phyloP scores from a whole-genome alignment of 257 asterid species.

The Primulina huaijiensis region DNA sequence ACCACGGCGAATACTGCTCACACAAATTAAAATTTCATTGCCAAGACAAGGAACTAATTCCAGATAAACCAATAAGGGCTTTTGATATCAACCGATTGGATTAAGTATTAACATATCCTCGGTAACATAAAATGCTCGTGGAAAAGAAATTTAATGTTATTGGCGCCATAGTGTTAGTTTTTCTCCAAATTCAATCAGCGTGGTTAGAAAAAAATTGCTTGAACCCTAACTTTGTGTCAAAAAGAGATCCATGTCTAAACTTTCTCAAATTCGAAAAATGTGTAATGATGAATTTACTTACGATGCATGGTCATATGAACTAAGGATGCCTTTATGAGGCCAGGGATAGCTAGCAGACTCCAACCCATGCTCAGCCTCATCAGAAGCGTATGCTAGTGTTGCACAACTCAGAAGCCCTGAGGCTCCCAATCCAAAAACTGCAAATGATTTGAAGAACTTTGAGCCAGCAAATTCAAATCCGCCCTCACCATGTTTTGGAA shows the following conservation, averaged over 20 bases:
- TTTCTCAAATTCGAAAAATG: neutral
- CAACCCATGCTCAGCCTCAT: constrained; percentile 69
- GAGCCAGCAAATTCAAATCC: constrained; percentile 37
- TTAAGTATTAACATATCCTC: neutral
- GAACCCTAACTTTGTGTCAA: neutral
- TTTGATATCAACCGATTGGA: neutral
- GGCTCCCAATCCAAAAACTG: constrained; percentile 55
- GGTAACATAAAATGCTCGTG: neutral
- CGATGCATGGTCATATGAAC: constrained; percentile 72
- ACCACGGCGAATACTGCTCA: constrained; percentile 69
- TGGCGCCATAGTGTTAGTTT: neutral
- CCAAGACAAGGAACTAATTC: neutral
- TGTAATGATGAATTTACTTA: constrained; percentile 32
- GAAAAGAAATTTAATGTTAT: neutral
- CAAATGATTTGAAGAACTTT: constrained; percentile 38
- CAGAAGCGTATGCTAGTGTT: constrained; percentile 46
- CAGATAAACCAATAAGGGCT: neutral
- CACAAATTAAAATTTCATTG: constrained; percentile 3
- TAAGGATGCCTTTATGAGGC: constrained; percentile 67
- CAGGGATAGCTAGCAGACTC: constrained; percentile 62
- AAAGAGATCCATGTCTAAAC: neutral
- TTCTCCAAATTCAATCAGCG: neutral
- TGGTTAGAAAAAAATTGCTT: neutral
- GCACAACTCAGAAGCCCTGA: constrained; percentile 52
- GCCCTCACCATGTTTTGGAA: constrained; percentile 34